Percentiles rank a stretch among this genome's conserved stretches.
These are phyloP conservation scores for Yamadazyma insecticola DNA, from an alignment of 805 yeast genomes.

Conservation along the genomic window DNA sequence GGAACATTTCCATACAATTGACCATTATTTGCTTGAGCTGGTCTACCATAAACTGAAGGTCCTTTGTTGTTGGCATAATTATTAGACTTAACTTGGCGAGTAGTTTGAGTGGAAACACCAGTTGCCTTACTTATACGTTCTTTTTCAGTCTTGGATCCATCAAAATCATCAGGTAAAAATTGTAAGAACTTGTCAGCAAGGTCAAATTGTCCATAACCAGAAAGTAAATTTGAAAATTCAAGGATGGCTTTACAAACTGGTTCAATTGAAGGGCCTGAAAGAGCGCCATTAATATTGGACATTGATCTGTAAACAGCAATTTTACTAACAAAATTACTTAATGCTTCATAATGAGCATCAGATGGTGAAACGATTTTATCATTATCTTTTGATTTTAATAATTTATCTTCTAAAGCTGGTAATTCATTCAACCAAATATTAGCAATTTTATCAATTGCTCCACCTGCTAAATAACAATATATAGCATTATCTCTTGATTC, in stretches of 20 bases:
- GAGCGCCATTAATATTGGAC: conserved; percentile 28
- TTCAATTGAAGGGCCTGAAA: conserved; percentile 42
- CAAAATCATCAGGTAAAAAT: conserved; percentile 68
- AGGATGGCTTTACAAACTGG: conserved; percentile 58
- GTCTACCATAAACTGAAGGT: conserved; percentile 6
- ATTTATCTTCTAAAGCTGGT: conserved; percentile 34
- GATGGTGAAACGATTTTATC: conserved; percentile 53
- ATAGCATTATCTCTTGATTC: conserved; percentile 68
- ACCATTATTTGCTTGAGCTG: conserved; percentile 4
- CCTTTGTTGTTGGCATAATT: neutral
- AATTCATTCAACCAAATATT: conserved; percentile 79
- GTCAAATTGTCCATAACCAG: conserved; percentile 79
- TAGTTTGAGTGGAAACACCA: conserved; percentile 20
- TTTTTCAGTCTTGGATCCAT: conserved; percentile 66
- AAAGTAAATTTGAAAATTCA: conserved; percentile 77
- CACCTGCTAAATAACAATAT: conserved; percentile 73
- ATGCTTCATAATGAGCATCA: conserved; percentile 79
- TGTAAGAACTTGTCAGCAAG: conserved; percentile 68
- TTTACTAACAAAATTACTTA: conserved; percentile 80
- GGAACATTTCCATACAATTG: conserved; percentile 11
- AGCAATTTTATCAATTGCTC: conserved; percentile 73
- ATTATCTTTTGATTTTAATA: conserved; percentile 42
- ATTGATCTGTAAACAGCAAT: conserved; percentile 67
- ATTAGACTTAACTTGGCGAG: no score
- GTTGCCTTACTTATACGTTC: conserved; percentile 74